Conservation (phyloP, 257 asterid genomes). For the Linaria vulgaris region DNA sequence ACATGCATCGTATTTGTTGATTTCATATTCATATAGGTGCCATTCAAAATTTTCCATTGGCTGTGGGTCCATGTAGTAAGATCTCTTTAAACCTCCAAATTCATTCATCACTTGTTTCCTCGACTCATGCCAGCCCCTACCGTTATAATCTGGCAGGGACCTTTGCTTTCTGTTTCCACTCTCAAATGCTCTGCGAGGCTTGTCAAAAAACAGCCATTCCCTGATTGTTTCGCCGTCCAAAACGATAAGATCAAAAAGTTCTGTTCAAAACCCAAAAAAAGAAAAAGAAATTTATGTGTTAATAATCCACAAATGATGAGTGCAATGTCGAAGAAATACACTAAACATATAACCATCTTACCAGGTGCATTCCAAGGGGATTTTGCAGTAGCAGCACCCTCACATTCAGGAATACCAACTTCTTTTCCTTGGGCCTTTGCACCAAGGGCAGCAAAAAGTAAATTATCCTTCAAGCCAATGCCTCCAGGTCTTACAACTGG, state of each 20-base stretch:
- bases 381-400: constrained; percentile 97
- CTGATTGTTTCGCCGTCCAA: constrained; percentile 80
- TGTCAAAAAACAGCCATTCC: constrained; percentile 97
- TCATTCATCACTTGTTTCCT: constrained; percentile 89
- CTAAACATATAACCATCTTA: constrained; percentile 9
- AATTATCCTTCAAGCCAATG: constrained; percentile 86
- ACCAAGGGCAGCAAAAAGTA: constrained; percentile 86
- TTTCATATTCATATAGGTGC: constrained; percentile 92
- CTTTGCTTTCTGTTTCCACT: constrained; percentile 96
- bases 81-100: constrained; percentile 88
- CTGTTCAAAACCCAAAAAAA: constrained; percentile 42
- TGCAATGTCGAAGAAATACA: not conserved
- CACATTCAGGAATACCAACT: constrained; percentile 94
- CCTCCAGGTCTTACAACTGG: constrained; percentile 93
- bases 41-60: constrained; percentile 82
- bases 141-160: constrained; percentile 89
- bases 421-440: constrained; percentile 83
- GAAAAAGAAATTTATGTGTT: constrained; percentile 5
- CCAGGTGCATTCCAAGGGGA: constrained; percentile 97
- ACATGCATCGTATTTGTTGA: constrained; percentile 60
- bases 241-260: constrained; percentile 73
- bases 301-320: not conserved
- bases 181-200: constrained; percentile 97
- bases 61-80: constrained; percentile 99
- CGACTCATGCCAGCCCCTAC: constrained; percentile 99